These are phyloP conservation scores for Penicillium sp. DNA, from an alignment of 2,329 filamentous ascomycete species.

Conservation along the genomic window DNA sequence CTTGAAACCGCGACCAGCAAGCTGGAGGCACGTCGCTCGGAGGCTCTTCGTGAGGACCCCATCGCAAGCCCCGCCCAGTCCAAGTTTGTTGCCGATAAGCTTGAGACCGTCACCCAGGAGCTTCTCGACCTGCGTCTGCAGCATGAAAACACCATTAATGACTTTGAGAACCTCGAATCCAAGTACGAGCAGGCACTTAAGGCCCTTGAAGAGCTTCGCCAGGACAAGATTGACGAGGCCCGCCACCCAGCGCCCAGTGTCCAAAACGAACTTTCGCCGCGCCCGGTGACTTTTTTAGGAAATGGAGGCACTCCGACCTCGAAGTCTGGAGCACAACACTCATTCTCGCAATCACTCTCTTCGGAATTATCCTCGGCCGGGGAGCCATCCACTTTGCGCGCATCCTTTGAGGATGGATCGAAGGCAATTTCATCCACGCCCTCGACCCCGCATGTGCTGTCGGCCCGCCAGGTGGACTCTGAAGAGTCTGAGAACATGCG, in stretches of 20 bases:
- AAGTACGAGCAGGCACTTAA: conserved; percentile 88
- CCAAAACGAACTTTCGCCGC: conserved; percentile 38
- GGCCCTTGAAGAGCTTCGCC: conserved; percentile 65
- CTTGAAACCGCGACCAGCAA: conserved; percentile 31
- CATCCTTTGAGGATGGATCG: conserved; percentile 41
- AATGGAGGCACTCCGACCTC: conserved; percentile 62
- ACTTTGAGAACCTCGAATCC: conserved; percentile 69
- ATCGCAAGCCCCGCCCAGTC: conserved; percentile 67
- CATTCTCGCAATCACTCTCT: conserved; percentile 82
- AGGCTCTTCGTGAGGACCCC: conserved; percentile 36
- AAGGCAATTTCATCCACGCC: conserved; percentile 39
- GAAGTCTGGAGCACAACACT: conserved; percentile 60
- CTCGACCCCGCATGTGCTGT: conserved; percentile 17
- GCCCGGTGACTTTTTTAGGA: conserved; percentile 77
- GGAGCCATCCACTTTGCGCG: conserved; percentile 60
- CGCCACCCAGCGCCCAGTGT: conserved; percentile 47
- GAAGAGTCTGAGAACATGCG: conserved; percentile 65
- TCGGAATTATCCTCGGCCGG: conserved; percentile 85
- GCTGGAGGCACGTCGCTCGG: conserved; percentile 18
- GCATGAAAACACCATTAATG: conserved; percentile 72
- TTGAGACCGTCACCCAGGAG: conserved; percentile 84
- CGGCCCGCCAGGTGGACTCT: conserved; percentile 40
- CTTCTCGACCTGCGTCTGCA: conserved; percentile 82
- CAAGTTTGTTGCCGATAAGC: conserved; percentile 80
- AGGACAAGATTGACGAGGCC: conserved; percentile 73